Base-by-base conservation (phyloP, 169 alveolate species). In the Cryptosporidium tyzzeri region DNA sequence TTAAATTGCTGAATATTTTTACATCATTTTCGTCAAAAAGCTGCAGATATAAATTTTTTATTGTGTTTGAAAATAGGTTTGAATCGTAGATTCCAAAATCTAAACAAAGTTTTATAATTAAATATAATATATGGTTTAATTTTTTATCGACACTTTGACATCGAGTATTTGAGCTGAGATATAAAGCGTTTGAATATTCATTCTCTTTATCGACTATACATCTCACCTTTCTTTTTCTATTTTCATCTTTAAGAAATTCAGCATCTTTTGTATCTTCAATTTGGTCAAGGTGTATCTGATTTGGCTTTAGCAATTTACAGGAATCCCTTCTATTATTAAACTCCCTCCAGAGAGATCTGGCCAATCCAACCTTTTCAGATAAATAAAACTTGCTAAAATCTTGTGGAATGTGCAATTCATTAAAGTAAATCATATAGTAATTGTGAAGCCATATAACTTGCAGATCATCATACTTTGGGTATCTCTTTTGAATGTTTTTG, bases 271-370 rank as follows among this genome's bases (percentile, higher is more conserved):
- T n/a, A 9, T 62, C 68, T 44, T 48, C 75, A 23, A 39, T 39
- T 31, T 4, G 23, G 6, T 29, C 33, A 39, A 29, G 10, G 55
- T 21, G 21, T 8, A 35, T 61, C 41, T 31, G 29, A 23, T 41
- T 48, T 21, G 48, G 3, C 18, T 44, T 23, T 41, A 53, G n/a
- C 4, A 44, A 35, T 8, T 73, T 71, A 73, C 5, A 18, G 5
- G 68, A 45, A 44, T 14, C 21, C 37, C 31, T 73, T 73, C 86
- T 73, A 58, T 58, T 61, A 31, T 65, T 67, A 50, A 61, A 80
- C 45, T 80, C 89, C 3, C 89, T 26, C 89, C 89, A 80, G 0
- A 80, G 80, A 61, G 89, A 80, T 80, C 89, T 80, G 29, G 89
- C 89, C 9, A 80, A 33, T 3, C 89, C 89, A 4, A 33, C 37